Percentiles rank a stretch among this genome's conserved stretches.
Conservation (phyloP, 2,329 filamentous ascomycete species). For the Exophiala lecanii-corni region DNA sequence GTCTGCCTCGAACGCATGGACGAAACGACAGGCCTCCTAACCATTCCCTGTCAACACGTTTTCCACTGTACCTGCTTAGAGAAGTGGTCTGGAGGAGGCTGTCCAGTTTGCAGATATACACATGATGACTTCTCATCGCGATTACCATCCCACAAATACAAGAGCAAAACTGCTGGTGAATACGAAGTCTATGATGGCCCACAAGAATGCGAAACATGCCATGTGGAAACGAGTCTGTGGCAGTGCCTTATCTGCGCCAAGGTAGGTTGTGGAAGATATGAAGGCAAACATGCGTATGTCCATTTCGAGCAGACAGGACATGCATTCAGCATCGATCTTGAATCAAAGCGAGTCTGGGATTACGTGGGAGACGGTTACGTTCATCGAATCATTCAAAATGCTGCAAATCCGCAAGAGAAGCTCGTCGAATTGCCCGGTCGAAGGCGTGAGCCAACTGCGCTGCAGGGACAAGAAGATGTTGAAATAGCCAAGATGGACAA, state of each 20-base stretch:
- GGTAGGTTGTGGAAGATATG: constrained; percentile 90
- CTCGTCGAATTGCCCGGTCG: constrained; percentile 67
- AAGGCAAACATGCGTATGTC: constrained; percentile 85
- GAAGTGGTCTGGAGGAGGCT: constrained; percentile 92
- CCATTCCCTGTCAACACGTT: constrained; percentile 94
- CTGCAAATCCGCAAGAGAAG: constrained; percentile 66
- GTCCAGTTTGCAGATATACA: constrained; percentile 90
- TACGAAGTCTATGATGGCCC: constrained; percentile 51
- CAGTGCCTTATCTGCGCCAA: constrained; percentile 91
- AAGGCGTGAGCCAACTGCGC: constrained; percentile 50
- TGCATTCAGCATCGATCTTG: constrained; percentile 86
- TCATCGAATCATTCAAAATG: constrained; percentile 83
- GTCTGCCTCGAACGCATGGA: constrained; percentile 98
- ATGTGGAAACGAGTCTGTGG: constrained; percentile 79
- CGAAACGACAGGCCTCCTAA: constrained; percentile 89
- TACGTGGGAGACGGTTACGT: constrained; percentile 95
- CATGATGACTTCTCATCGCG: constrained; percentile 51
- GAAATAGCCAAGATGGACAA: constrained; percentile 60
- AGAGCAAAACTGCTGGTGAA: constrained; percentile 32
- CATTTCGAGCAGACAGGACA: constrained; percentile 89
- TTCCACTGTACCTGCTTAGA: constrained; percentile 91
- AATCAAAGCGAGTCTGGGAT: constrained; percentile 95
- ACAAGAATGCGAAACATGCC: constrained; percentile 70
- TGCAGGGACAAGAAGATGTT: constrained; percentile 24
- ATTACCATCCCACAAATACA: constrained; percentile 20